These are phyloP conservation scores for Colletotrichum aenigma DNA, from an alignment of 2,329 filamentous ascomycete species.

Conservation along the genomic window DNA sequence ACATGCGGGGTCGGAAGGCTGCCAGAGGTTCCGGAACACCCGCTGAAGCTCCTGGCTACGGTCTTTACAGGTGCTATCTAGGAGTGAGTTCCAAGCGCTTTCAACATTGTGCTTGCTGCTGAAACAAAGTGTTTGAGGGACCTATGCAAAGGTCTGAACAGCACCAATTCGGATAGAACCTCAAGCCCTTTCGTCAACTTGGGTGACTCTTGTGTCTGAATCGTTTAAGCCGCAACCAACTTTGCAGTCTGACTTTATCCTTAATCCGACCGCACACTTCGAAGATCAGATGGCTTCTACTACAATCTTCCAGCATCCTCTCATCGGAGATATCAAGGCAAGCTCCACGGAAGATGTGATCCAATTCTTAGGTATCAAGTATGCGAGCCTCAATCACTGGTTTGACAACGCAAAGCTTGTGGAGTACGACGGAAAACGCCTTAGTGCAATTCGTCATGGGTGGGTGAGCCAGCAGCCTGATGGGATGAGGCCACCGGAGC, in stretches of 20 bases:
- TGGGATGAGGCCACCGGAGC: not conserved
- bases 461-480: conserved; percentile 19
- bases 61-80: not conserved
- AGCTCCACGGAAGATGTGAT: conserved; percentile 3
- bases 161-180: not conserved
- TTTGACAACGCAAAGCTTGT: conserved; percentile 19
- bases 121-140: not conserved
- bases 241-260: not conserved
- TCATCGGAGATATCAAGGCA: not conserved
- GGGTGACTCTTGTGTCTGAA: not conserved
- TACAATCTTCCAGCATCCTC: not conserved
- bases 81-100: not conserved
- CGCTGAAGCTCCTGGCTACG: not conserved
- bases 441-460: conserved; percentile 39
- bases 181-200: not conserved
- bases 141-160: not conserved
- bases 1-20: not conserved
- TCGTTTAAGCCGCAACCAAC: not conserved
- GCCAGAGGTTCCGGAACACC: not conserved
- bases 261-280: not conserved
- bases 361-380: conserved; percentile 26
- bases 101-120: not conserved
- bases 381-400: conserved; percentile 22
- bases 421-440: not conserved
- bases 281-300: not conserved